Percentiles rank a stretch among this genome's conserved stretches.
These are phyloP conservation scores for Scleroderma citrinum DNA, from an alignment of 768 basidiomycete species.

Conservation along the genomic window DNA sequence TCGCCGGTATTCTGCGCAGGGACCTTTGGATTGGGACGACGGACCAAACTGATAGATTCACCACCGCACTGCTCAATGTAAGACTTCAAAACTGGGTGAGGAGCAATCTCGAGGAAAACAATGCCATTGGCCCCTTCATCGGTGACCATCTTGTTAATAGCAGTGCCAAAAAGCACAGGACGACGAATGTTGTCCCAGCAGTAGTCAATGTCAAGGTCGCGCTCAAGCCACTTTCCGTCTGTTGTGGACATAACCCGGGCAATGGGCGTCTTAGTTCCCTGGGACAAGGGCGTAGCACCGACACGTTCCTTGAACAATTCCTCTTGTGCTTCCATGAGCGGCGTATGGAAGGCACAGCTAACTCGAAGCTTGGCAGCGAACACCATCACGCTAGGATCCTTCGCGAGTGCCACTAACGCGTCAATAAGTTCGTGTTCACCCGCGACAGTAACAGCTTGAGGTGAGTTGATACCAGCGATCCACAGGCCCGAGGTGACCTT, in stretches of 20 bases:
- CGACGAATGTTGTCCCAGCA: conserved; percentile 33
- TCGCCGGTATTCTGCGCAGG: conserved; percentile 29
- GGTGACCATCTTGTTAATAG: conserved; percentile 25
- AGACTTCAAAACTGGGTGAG: conserved; percentile 30
- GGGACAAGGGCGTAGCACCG: conserved; percentile 11
- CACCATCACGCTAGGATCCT: conserved; percentile 22
- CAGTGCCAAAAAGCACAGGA: conserved; percentile 31
- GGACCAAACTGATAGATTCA: conserved; percentile 24
- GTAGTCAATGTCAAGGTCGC: conserved; percentile 21
- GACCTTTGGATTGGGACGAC: conserved; percentile 27
- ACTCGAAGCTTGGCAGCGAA: conserved; percentile 28
- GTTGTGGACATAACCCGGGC: conserved; percentile 31
- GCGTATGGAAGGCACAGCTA: conserved; percentile 31
- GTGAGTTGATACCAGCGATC: conserved; percentile 34
- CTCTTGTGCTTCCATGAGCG: conserved; percentile 31
- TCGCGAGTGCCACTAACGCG: conserved; percentile 21
- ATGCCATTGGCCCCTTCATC: conserved; percentile 26
- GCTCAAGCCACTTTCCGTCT: conserved; percentile 28
- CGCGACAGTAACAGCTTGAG: conserved; percentile 34
- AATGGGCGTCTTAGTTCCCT: conserved; percentile 15
- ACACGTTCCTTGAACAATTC: conserved; percentile 23
- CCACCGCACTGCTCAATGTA: conserved; percentile 32
- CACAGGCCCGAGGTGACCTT: conserved; percentile 25
- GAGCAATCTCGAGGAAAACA: conserved; percentile 28
- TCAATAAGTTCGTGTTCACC: conserved; percentile 28